A percentile compares a stretch with the other conserved stretches of the same genome.
Evolutionary conservation across 192 early-diverging fungal genomes (phyloP).

Genomic region (Coemansia sp.): DNA sequence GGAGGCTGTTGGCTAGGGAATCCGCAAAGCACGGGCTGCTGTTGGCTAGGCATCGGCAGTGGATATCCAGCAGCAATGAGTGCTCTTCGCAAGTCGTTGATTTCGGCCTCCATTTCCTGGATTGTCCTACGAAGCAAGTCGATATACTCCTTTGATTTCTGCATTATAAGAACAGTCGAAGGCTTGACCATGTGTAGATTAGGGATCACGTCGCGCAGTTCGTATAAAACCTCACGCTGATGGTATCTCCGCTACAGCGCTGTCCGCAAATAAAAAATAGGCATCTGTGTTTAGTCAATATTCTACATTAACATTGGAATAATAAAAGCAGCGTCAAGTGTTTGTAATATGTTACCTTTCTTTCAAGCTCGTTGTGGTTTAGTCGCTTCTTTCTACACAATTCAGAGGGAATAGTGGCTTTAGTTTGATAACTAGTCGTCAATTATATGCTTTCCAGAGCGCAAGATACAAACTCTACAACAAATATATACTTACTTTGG

Average conservation of each 20-base stretch:
- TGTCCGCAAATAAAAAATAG: background rate
- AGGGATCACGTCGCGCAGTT: slow-evolving; percentile 55
- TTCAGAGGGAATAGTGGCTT: too few relatives aligned
- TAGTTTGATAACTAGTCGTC: too few relatives aligned
- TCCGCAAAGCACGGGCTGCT: slow-evolving; percentile 35
- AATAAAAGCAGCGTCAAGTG: background rate
- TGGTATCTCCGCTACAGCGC: slow-evolving; percentile 51
- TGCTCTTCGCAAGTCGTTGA: slow-evolving; percentile 50
- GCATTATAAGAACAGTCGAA: slow-evolving; percentile 57
- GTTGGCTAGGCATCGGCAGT: slow-evolving; percentile 43
- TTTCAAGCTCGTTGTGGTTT: slow-evolving; percentile 57
- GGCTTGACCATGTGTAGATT: slow-evolving; percentile 52
- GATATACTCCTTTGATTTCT: slow-evolving; percentile 57
- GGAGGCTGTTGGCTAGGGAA: slow-evolving; percentile 22
- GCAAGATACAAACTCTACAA: background rate
- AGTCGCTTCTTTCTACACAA: slow-evolving; percentile 49
- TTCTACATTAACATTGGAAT: background rate
- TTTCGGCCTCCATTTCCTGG: slow-evolving; percentile 53
- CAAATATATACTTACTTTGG: slow-evolving; percentile 34
- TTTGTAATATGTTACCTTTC: slow-evolving; percentile 35
- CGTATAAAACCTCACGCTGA: slow-evolving; percentile 54
- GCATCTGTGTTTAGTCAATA: background rate
- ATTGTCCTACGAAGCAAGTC: slow-evolving; percentile 48
- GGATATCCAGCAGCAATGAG: slow-evolving; percentile 53
- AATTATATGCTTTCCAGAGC: background rate